These are phyloP conservation scores for Brachypodium distachyon DNA, from an alignment of 202 grass and related monocot species.

Conservation along the genomic window DNA sequence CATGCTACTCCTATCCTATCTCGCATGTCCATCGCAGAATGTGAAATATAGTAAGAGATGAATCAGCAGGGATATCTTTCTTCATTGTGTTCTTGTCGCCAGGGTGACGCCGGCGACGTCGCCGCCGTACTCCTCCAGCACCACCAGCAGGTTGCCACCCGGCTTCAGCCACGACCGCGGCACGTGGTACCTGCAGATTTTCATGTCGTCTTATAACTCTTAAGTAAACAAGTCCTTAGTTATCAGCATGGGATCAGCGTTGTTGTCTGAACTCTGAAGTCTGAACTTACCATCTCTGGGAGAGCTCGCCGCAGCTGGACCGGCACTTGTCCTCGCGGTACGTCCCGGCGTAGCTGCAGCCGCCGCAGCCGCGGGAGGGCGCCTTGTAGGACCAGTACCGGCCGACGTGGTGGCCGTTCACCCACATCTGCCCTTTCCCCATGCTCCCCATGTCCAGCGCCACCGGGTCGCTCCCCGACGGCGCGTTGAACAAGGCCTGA, in stretches of 20 bases:
- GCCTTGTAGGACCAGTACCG: conserved; percentile 72
- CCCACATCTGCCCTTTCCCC: conserved; percentile 91
- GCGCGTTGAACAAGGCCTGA: conserved; percentile 61
- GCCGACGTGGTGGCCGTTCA: conserved; percentile 70
- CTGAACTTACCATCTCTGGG: conserved; percentile 62
- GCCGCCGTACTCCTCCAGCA: conserved; percentile 89
- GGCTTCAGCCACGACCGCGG: conserved; percentile 86
- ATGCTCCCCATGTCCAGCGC: conserved; percentile 95
- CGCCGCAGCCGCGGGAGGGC: conserved; percentile 39
- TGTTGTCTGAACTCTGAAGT: not conserved
- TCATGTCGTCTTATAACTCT: too few relatives aligned
- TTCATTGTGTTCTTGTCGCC: conserved; percentile 56
- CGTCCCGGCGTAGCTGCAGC: conserved; percentile 60
- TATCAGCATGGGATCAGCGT: too few relatives aligned
- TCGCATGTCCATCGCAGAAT: not conserved
- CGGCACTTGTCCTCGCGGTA: conserved; percentile 52
- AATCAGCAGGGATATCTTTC: not conserved
- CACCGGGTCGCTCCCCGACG: conserved; percentile 56
- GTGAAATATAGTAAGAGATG: not conserved
- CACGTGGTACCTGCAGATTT: conserved; percentile 69
- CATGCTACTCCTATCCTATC: not conserved
- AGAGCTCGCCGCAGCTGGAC: conserved; percentile 55
- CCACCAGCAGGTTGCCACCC: conserved; percentile 68
- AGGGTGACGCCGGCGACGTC: conserved; percentile 60
- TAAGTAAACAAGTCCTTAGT: too few relatives aligned